These are phyloP conservation scores for Apiospora saccharicola DNA, from an alignment of 2,329 filamentous ascomycete genomes.

Conservation along the genomic window DNA sequence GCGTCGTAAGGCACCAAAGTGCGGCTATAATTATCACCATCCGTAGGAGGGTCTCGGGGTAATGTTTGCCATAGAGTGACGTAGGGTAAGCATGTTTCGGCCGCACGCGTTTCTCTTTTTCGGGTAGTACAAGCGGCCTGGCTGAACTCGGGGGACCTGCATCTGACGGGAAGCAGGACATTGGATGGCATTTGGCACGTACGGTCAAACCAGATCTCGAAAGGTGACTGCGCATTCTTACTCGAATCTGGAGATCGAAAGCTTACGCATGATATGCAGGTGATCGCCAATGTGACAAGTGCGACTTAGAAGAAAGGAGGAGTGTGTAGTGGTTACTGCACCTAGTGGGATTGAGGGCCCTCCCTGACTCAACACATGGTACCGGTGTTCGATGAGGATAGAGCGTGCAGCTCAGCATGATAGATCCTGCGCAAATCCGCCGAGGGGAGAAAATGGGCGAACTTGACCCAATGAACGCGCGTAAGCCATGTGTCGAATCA, in stretches of 20 bases:
- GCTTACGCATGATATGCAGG: neutral
- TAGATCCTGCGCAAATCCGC: constrained; percentile 18
- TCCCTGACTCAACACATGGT: neutral
- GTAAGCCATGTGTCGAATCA: constrained; percentile 15
- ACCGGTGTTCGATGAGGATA: constrained; percentile 6
- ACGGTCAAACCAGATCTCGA: constrained; percentile 13
- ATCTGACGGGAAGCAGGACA: constrained; percentile 1
- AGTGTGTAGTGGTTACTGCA: neutral
- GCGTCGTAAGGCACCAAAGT: neutral
- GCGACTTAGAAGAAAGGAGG: neutral
- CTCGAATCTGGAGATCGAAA: neutral
- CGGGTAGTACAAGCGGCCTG: constrained; percentile 5
- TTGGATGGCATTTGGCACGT: neutral
- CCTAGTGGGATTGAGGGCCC: neutral
- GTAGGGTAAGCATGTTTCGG: constrained; percentile 19
- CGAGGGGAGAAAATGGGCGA: neutral
- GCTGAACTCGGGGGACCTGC: constrained; percentile 18
- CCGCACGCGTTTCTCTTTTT: neutral
- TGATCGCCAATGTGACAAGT: neutral
- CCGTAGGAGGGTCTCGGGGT: neutral
- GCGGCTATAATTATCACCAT: neutral
- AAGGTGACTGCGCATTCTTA: constrained; percentile 3
- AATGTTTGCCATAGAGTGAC: constrained; percentile 16
- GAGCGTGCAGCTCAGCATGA: neutral
- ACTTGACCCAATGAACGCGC: constrained; percentile 16